phyloP scores from a whole-genome alignment of 495 filamentous ascomycete genomes.

The Daldinia decipiens region DNA sequence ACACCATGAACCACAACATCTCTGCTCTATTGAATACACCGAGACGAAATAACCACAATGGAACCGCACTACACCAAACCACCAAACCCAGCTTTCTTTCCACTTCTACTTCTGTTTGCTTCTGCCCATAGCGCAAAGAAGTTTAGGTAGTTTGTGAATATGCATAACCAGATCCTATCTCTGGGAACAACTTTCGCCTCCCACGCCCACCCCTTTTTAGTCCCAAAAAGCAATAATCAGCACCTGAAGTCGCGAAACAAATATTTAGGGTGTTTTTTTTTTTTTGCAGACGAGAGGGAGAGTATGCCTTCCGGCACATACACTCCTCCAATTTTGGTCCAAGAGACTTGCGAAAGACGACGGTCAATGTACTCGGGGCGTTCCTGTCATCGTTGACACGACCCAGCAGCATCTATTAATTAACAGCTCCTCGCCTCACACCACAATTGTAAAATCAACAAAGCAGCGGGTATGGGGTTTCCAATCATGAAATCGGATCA shows the following conservation, averaged over 20 bases:
- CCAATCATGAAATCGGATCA: slow-evolving; percentile 10
- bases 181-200: slow-evolving; percentile 28
- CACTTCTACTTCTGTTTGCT: slow-evolving; percentile 16
- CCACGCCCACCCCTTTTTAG: slow-evolving; percentile 21
- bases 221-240: slow-evolving; percentile 11
- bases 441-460: background rate
- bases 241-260: background rate
- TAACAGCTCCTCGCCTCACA: slow-evolving; percentile 14
- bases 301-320: background rate
- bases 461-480: background rate
- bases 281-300: background rate
- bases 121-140: background rate
- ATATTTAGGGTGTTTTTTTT: background rate
- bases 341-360: background rate
- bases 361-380: background rate
- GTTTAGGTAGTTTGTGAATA: background rate
- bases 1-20: slow-evolving; percentile 13
- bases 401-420: slow-evolving; percentile 30
- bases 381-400: background rate
- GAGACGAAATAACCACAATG: slow-evolving; percentile 10
- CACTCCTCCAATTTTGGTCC: background rate
- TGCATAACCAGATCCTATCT: slow-evolving; percentile 14
- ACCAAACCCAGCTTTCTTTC: background rate
- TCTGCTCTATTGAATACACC: slow-evolving; percentile 48
- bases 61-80: slow-evolving; percentile 34